Conservation (phyloP, 768 basidiomycete genomes). For the Chiua virens region DNA sequence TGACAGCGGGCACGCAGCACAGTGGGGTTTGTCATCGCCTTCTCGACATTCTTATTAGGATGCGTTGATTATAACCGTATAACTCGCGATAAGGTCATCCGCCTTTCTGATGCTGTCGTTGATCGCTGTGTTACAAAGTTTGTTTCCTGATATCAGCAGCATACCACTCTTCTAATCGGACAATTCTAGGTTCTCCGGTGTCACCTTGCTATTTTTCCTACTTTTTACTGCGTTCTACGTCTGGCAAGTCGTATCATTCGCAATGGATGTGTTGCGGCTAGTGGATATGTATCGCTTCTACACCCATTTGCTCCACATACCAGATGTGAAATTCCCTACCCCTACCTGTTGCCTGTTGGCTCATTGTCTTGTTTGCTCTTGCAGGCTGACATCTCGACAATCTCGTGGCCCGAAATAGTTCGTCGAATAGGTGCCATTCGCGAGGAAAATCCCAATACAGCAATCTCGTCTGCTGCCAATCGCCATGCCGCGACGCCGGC, state of each 20-base stretch:
- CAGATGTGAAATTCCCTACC: conserved; percentile 64
- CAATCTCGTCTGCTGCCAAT: conserved; percentile 63
- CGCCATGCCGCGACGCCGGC: conserved; percentile 58
- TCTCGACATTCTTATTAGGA: conserved; percentile 93
- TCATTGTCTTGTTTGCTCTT: conserved; percentile 12
- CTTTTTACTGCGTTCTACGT: conserved; percentile 85
- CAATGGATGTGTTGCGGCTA: conserved; percentile 70
- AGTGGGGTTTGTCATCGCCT: conserved; percentile 96
- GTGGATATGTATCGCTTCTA: conserved; percentile 96
- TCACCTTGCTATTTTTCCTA: conserved; percentile 80
- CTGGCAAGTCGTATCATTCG: conserved; percentile 85
- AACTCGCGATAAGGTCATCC: conserved; percentile 60
- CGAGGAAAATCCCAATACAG: conserved; percentile 91
- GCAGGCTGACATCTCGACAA: conserved; percentile 97
- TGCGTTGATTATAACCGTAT: conserved; percentile 92
- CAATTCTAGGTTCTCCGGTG: conserved; percentile 69
- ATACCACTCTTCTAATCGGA: conserved; percentile 15
- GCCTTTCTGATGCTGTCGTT: conserved; percentile 80
- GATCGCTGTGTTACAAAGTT: conserved; percentile 82
- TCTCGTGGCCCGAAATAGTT: conserved; percentile 95
- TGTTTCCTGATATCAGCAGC: conserved; percentile 22
- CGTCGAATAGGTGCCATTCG: conserved; percentile 86
- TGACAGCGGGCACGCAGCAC: conserved; percentile 59
- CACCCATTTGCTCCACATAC: conserved; percentile 89
- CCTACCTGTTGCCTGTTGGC: neutral